Conservation (phyloP, 1,139 yeast species). For the Hemisphaericaspora subhashii region DNA sequence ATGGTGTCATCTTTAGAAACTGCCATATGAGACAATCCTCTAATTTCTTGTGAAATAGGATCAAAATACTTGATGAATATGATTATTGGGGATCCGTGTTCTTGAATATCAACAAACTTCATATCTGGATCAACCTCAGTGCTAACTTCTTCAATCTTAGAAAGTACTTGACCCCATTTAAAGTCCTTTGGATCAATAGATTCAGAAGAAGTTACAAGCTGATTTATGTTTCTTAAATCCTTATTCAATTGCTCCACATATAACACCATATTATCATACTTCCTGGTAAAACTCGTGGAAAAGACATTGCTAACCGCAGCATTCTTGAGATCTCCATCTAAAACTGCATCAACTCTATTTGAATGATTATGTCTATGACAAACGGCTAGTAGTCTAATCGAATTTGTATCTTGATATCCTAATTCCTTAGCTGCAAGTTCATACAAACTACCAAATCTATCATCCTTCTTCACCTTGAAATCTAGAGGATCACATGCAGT, state of each 20-base stretch:
- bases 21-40: slow-evolving; percentile 64
- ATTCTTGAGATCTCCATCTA: slow-evolving; percentile 37
- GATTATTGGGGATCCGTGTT: slow-evolving; percentile 41
- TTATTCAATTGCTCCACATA: slow-evolving; percentile 46
- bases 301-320: slow-evolving; percentile 39
- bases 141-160: slow-evolving; percentile 19
- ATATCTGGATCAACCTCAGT: slow-evolving; percentile 6
- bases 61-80: slow-evolving; percentile 76
- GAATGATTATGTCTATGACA: slow-evolving; percentile 75
- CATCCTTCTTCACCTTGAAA: slow-evolving; percentile 59
- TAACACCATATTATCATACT: slow-evolving; percentile 47
- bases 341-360: slow-evolving; percentile 57
- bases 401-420: slow-evolving; percentile 24
- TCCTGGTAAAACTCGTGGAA: slow-evolving; percentile 38
- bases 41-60: slow-evolving; percentile 48
- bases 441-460: slow-evolving; percentile 52
- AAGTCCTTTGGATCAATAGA: slow-evolving; percentile 23
- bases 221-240: slow-evolving; percentile 28
- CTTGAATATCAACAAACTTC: slow-evolving; percentile 21
- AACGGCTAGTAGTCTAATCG: slow-evolving; percentile 63
- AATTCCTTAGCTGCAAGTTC: slow-evolving; percentile 49
- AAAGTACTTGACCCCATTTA: slow-evolving; percentile 22
- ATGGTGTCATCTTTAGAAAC: slow-evolving; percentile 53
- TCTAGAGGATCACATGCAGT: slow-evolving; percentile 50
- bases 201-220: slow-evolving; percentile 7